These are phyloP conservation scores for Mycena rosella DNA, from an alignment of 768 basidiomycete genomes.

Conservation along the genomic window DNA sequence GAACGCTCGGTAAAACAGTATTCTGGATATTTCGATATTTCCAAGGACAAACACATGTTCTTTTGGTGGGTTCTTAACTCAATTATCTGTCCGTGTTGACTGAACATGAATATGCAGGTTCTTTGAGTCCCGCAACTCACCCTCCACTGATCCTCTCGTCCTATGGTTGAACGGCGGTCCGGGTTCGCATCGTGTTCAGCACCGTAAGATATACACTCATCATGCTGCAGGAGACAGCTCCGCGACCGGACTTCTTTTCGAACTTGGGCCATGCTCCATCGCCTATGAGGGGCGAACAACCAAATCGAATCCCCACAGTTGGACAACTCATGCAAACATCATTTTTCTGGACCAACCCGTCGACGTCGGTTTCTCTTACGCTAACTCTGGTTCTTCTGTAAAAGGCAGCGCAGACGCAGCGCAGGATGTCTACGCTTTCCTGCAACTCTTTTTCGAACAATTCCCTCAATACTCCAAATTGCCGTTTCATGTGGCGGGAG, in stretches of 20 bases:
- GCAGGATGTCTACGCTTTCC: constrained; percentile 58
- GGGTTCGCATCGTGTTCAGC: constrained; percentile 26
- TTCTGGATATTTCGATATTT: constrained; percentile 70
- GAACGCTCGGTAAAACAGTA: constrained; percentile 46
- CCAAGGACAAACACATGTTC: constrained; percentile 68
- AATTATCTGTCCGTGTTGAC: background rate
- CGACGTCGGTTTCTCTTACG: constrained; percentile 63
- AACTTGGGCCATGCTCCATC: constrained; percentile 78
- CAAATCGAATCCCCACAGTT: constrained; percentile 55
- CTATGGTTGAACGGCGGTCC: constrained; percentile 77
- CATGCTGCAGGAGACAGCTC: constrained; percentile 30
- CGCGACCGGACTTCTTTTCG: constrained; percentile 73
- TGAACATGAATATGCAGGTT: constrained; percentile 55
- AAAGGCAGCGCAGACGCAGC: constrained; percentile 62
- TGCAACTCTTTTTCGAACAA: constrained; percentile 50
- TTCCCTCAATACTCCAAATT: constrained; percentile 50
- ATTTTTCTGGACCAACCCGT: constrained; percentile 53
- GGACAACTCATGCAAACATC: constrained; percentile 58
- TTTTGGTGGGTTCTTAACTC: constrained; percentile 59
- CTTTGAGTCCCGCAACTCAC: constrained; percentile 72
- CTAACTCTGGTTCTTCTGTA: constrained; percentile 47
- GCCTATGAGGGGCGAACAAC: constrained; percentile 56
- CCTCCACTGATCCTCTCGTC: constrained; percentile 71
- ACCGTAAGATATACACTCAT: background rate
- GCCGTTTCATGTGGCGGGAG: constrained; percentile 50